Conservation (phyloP, 2,329 filamentous ascomycete genomes). For the Nothopassalora personata region DNA sequence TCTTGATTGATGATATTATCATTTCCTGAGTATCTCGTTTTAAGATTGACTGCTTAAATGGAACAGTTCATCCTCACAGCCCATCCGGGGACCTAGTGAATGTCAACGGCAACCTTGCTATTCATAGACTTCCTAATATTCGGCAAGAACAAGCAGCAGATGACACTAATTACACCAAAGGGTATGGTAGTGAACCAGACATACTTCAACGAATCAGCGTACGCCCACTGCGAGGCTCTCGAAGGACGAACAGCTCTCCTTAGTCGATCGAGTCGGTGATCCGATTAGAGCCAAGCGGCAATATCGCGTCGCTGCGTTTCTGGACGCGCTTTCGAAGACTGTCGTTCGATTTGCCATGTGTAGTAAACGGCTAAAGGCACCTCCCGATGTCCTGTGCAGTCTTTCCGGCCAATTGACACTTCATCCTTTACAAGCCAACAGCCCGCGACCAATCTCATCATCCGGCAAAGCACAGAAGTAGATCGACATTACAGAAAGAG, state of each 20-base stretch:
- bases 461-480: neutral
- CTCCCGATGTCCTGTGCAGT: neutral
- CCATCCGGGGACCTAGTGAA: constrained; percentile 5
- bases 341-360: neutral
- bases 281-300: neutral
- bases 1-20: too few species aligned
- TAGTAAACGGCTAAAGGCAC: neutral
- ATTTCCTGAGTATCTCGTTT: too few species aligned
- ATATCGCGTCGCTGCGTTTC: neutral
- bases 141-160: constrained; percentile 21
- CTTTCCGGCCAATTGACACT: neutral
- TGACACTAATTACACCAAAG: constrained; percentile 20
- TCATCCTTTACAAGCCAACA: neutral
- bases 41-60: too few species aligned
- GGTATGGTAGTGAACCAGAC: constrained; percentile 24
- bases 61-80: too few species aligned
- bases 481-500: neutral
- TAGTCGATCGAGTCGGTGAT: neutral
- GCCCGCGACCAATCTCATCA: neutral
- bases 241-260: neutral
- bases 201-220: constrained; percentile 19
- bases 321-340: neutral
- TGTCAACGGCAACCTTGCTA: constrained; percentile 20
- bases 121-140: constrained; percentile 22
- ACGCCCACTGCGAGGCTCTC: constrained; percentile 14